Percentiles rank a stretch among this genome's conserved stretches.
phyloP scores from a whole-genome alignment of 2,329 filamentous ascomycete genomes.

The Periconia sp. region DNA sequence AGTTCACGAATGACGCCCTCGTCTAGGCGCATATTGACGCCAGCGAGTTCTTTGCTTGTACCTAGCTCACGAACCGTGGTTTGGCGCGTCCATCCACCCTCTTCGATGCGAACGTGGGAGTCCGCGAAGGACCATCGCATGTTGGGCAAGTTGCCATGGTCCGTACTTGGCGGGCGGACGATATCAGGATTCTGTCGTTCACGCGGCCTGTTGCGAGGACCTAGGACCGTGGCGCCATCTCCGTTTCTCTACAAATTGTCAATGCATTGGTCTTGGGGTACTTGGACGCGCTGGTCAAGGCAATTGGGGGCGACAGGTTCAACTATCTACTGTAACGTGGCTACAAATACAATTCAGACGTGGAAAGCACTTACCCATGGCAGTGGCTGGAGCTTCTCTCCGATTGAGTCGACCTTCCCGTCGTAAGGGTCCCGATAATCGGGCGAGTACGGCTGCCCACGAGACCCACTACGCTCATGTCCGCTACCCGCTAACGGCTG shows the following conservation, averaged over 20 bases:
- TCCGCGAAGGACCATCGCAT: slow-evolving; percentile 69
- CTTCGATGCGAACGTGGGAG: slow-evolving; percentile 60
- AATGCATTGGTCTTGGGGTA: too few relatives aligned
- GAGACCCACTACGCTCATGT: slow-evolving; percentile 32
- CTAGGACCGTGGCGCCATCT: slow-evolving; percentile 69
- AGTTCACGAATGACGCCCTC: slow-evolving; percentile 76
- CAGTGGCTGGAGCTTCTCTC: slow-evolving; percentile 66
- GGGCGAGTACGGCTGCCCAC: slow-evolving; percentile 62
- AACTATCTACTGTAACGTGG: too few relatives aligned
- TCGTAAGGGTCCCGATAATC: slow-evolving; percentile 67
- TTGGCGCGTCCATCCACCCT: slow-evolving; percentile 78
- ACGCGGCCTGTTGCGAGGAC: slow-evolving; percentile 71
- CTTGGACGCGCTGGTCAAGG: neutral
- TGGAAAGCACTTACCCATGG: slow-evolving; percentile 53
- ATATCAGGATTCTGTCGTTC: slow-evolving; percentile 74
- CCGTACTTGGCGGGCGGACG: slow-evolving; percentile 74
- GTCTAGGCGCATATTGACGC: slow-evolving; percentile 79
- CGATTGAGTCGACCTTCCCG: slow-evolving; percentile 65
- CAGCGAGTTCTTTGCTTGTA: slow-evolving; percentile 72
- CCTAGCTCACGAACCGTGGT: slow-evolving; percentile 71
- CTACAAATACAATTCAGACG: neutral
- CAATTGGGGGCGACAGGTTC: too few relatives aligned
- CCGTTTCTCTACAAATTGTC: slow-evolving; percentile 51
- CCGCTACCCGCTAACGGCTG: slow-evolving; percentile 41
- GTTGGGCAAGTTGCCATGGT: slow-evolving; percentile 72